Base-by-base conservation (phyloP, 2,329 filamentous ascomycete species). In the Aspergillus fischeri region DNA sequence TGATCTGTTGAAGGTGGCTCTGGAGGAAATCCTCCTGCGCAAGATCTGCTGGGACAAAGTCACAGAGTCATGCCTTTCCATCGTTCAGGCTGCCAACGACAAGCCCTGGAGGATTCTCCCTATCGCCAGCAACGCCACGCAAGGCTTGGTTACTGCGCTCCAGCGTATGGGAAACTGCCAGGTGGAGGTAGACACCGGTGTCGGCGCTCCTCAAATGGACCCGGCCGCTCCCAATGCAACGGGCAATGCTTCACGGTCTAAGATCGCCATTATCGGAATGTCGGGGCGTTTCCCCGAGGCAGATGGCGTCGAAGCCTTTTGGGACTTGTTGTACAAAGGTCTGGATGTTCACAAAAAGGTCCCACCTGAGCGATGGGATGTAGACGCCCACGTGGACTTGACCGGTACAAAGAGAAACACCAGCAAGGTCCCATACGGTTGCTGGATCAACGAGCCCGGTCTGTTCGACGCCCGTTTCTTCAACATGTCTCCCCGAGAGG, bases 401-500 rank as follows among this genome's bases (percentile, higher is more conserved):
- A 83, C 84, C 7, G 87, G 86, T 24, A 89, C 89, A 72, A 79
- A 78, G 27, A 84, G 84, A 69, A 91, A 90, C 77, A 89, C 87
- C 60, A 87, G 83, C 55, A 84, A 88, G 72, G 89, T 86, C 1
- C 85, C 86, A 1, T 89, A 84, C 64, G 88, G 88, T 5, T 89
- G 86, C 75, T 91, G 84, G 71, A 81, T 89, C 59, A 83, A 90
- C 61, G 81, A 89, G 58, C 88, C 87, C 0, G 86, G 86, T 50
- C 76, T 86, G 50, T 91, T 91, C 66, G 88, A 91, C 65, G 83
- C 86, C 14, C 80, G 83, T 0, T 91, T 91, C 75, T 91, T 91
- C 81, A 89, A 89, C 71, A 91, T 91, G 85, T 90, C 87, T 35
- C 87, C 87, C 3, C 83, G 86, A 62, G 88, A 91, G 72, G 88